Base-by-base conservation (phyloP, 306 rosid genomes). In the Cajanus cajan region DNA sequence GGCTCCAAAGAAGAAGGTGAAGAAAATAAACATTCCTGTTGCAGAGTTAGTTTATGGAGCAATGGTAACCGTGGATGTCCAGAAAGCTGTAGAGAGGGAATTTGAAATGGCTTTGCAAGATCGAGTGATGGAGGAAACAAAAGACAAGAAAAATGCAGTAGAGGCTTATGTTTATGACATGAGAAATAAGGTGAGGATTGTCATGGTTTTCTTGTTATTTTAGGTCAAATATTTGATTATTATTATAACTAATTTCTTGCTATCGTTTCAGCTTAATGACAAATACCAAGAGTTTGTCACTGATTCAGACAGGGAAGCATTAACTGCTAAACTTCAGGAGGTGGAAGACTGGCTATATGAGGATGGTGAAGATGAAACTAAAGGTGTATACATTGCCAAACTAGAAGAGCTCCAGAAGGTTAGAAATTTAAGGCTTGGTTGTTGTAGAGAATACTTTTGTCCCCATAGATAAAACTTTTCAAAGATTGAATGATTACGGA, bases 61-160 rank as follows among this genome's bases (percentile, higher is more conserved):
- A 19, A 54, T 91, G 96, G 24, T 21, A 19, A 40, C 78, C 25
- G 82, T 25, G 5, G 99, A 93, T 83, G 83, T 93, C 71, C 93
- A 92, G 58, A 93, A 92, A 75, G 98, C 99, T 43, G 82, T 93
- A 22, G 99, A 95, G 79, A 91, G 85, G 76, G 99, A 95, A 81
- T 93, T 85, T 78, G 99, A 95, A 85, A 95, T 95, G 99, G 99
- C 99, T 71, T 80, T 95, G 78, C 98, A 95, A 84, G 99, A 95
- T 70, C 89, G 98, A 9, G 96, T 95, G 24, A 95, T 95, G 97
- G 99, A 95, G 78, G 99, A 95, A 79, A 95, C 98, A 8, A 95
- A 95, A 70, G 99, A 95, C 82, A 91, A 85, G 90, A 95, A 95
- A 78, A 95, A 93, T 85, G 97, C 96, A 10, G 99, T 93, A 0